Evolutionary conservation across 176 grass and related monocot genomes (phyloP).

Genomic region (Musa troglodytarum): DNA sequence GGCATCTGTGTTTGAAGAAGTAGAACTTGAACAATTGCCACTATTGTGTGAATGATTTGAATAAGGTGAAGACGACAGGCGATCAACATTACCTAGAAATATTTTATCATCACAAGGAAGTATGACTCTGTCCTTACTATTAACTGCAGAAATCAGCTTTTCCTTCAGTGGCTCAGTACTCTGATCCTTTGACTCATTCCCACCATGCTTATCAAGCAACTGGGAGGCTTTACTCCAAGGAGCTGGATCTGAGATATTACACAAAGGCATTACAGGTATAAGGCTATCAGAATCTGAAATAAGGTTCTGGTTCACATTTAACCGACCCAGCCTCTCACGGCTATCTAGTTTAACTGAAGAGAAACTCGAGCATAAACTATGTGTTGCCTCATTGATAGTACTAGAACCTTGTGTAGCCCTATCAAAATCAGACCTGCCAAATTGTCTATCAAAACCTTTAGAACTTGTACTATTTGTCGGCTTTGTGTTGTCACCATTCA

Average conservation of each 20-base stretch:
- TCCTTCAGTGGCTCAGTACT: slow-evolving; percentile 30
- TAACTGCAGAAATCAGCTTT: slow-evolving; percentile 2
- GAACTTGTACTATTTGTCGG: slow-evolving; percentile 15
- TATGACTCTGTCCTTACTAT: slow-evolving; percentile 22
- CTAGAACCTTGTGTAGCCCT: slow-evolving; percentile 19
- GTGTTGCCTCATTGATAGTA: slow-evolving; percentile 18
- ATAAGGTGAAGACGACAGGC: slow-evolving; percentile 26
- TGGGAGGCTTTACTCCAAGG: slow-evolving; percentile 16
- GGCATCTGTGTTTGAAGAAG: slow-evolving; percentile 24
- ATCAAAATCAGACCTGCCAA: slow-evolving; percentile 16
- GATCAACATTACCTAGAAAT: slow-evolving; percentile 20
- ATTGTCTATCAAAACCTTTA: slow-evolving; percentile 17
- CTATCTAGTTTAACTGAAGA: slow-evolving; percentile 48
- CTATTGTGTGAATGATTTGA: slow-evolving; percentile 6
- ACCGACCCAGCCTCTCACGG: slow-evolving; percentile 24
- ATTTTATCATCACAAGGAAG: slow-evolving; percentile 18
- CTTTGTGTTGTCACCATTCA: neutral
- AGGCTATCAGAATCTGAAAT: slow-evolving; percentile 12
- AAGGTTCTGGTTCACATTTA: slow-evolving; percentile 16
- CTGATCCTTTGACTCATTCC: slow-evolving; percentile 38
- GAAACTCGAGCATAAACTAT: slow-evolving; percentile 34
- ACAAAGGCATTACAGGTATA: slow-evolving; percentile 1
- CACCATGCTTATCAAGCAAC: slow-evolving; percentile 24
- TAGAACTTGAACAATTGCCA: slow-evolving; percentile 8
- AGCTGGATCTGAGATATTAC: slow-evolving; percentile 15